phyloP scores from a whole-genome alignment of 2,329 filamentous ascomycete genomes.

The Metarhizium sp. region DNA sequence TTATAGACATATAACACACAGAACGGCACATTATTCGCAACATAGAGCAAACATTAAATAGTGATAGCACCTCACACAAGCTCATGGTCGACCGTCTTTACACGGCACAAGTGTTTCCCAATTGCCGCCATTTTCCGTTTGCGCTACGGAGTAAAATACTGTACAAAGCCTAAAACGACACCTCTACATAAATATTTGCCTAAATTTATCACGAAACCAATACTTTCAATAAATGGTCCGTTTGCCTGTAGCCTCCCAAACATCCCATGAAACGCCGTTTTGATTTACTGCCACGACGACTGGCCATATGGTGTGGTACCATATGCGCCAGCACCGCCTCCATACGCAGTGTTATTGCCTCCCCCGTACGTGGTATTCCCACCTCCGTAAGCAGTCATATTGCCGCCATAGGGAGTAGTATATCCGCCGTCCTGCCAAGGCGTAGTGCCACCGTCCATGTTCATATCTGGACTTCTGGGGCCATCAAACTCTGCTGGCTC shows the following conservation, averaged over 20 bases:
- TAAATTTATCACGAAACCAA: slow-evolving; percentile 1
- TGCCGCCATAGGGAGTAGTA: slow-evolving; percentile 56
- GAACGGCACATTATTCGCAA: neutral
- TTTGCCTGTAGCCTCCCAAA: neutral
- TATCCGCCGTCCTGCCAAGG: slow-evolving; percentile 57
- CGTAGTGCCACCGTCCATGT: slow-evolving; percentile 46
- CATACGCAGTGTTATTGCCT: slow-evolving; percentile 57
- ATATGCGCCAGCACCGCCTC: slow-evolving; percentile 38
- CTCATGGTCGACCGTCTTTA: neutral
- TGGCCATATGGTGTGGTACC: slow-evolving; percentile 39
- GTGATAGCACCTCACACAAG: neutral
- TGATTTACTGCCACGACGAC: slow-evolving; percentile 35
- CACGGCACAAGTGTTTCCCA: neutral
- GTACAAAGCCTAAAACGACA: slow-evolving; percentile 3
- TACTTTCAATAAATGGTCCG: neutral
- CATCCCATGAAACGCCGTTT: slow-evolving; percentile 5
- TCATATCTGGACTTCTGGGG: slow-evolving; percentile 55
- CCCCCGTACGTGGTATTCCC: slow-evolving; percentile 62
- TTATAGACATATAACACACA: neutral
- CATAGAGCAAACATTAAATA: no score
- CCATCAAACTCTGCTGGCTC: slow-evolving; percentile 54
- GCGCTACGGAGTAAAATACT: neutral
- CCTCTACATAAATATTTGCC: neutral
- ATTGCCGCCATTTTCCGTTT: neutral
- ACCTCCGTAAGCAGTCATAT: slow-evolving; percentile 51